Conservation (phyloP, 371 early-diverging fungal species). For the Chytridiales sp. region DNA sequence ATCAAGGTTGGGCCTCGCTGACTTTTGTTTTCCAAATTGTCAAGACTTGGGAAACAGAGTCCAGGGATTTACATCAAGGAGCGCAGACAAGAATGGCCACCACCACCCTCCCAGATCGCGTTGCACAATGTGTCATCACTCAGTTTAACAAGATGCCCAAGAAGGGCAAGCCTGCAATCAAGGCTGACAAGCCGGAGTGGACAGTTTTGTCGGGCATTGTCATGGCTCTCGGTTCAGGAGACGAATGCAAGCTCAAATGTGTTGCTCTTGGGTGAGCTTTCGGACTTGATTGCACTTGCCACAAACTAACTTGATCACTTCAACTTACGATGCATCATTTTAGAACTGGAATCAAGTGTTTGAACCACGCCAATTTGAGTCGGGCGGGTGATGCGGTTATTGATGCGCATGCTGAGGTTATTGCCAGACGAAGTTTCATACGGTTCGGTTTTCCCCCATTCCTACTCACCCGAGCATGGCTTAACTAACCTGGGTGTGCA, state of each 20-base stretch:
- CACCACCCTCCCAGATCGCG: conserved; percentile 12
- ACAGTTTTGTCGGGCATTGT: conserved; percentile 82
- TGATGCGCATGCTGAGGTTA: conserved; percentile 84
- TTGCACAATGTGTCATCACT: conserved; percentile 12
- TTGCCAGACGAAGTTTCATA: conserved; percentile 76
- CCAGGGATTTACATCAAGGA: too few relatives aligned
- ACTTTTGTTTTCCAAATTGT: too few relatives aligned
- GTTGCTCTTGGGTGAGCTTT: conserved; percentile 54
- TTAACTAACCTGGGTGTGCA: neutral
- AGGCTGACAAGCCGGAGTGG: conserved; percentile 68
- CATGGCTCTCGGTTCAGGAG: neutral
- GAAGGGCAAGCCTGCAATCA: conserved; percentile 66
- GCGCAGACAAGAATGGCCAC: too few relatives aligned
- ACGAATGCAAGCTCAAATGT: conserved; percentile 44
- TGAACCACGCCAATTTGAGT: conserved; percentile 61
- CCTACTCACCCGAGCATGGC: neutral
- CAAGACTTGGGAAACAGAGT: too few relatives aligned
- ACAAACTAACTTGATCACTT: too few relatives aligned
- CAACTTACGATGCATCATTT: neutral
- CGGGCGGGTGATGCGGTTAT: conserved; percentile 65
- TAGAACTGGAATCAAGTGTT: conserved; percentile 86
- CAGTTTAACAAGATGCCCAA: conserved; percentile 52
- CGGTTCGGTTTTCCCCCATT: conserved; percentile 45
- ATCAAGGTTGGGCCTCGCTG: too few relatives aligned
- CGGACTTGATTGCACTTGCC: conserved; percentile 34